These are phyloP conservation scores for Pelargonium exstipulatum DNA, from an alignment of 441 rosid species.

Conservation along the genomic window DNA sequence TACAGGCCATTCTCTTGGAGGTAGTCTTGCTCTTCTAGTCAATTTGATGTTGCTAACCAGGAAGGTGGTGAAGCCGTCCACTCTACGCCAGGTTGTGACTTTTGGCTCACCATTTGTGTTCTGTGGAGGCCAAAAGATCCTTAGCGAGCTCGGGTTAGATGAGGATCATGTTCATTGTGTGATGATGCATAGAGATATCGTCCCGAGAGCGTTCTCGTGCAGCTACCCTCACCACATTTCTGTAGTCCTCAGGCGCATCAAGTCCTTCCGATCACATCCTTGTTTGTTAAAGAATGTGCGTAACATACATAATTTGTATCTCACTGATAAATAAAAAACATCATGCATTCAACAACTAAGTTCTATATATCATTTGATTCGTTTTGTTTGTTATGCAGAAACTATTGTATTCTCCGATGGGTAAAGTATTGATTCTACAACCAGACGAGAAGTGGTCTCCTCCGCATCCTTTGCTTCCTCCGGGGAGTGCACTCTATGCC, in stretches of 20 bases:
- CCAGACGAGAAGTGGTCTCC: conserved; percentile 74
- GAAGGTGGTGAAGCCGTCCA: conserved; percentile 45
- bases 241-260: conserved; percentile 58
- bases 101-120: conserved; percentile 86
- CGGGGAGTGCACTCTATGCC: conserved; percentile 57
- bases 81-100: conserved; percentile 63
- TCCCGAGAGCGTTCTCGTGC: conserved; percentile 95
- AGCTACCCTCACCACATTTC: conserved; percentile 78
- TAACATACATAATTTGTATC: not conserved
- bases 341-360: too few relatives aligned
- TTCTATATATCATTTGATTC: not conserved
- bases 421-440: conserved; percentile 73
- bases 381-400: conserved; percentile 37
- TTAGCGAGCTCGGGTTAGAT: conserved; percentile 59
- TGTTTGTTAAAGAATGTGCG: conserved; percentile 70
- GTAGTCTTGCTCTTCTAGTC: conserved; percentile 74
- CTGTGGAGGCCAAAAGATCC: conserved; percentile 69
- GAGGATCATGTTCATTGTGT: conserved; percentile 61
- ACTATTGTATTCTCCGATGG: conserved; percentile 70
- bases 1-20: conserved; percentile 89
- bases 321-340: too few relatives aligned
- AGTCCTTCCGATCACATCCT: conserved; percentile 69
- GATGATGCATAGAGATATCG: conserved; percentile 90
- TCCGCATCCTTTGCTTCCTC: conserved; percentile 67
- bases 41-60: conserved; percentile 62